Evolutionary conservation across 257 asterid species (phyloP).

Genomic region (Eucommia ulmoides): DNA sequence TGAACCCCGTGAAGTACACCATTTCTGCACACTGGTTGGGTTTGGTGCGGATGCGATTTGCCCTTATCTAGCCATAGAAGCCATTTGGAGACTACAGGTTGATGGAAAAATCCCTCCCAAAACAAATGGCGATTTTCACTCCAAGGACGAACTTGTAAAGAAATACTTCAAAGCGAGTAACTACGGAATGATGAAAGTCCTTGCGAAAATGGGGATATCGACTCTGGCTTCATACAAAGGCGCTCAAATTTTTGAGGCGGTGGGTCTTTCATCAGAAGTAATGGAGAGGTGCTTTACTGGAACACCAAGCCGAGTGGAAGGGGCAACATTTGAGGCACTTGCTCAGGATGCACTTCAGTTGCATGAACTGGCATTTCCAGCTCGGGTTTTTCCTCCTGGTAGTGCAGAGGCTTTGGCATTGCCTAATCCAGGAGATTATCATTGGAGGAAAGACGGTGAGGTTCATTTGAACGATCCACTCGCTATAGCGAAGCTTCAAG

Average conservation of each 20-base stretch:
- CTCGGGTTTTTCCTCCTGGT: constrained; percentile 74
- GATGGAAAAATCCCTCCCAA: constrained; percentile 97
- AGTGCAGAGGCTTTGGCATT: constrained; percentile 96
- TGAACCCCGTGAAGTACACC: constrained; percentile 99
- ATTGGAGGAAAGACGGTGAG: constrained; percentile 99
- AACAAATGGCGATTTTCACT: constrained; percentile 68
- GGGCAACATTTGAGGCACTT: constrained; percentile 94
- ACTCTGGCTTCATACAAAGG: constrained; percentile 98
- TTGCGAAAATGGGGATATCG: constrained; percentile 98
- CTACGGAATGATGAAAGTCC: constrained; percentile 99
- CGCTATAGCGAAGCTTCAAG: constrained; percentile 92
- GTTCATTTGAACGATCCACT: constrained; percentile 91
- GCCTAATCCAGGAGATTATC: constrained; percentile 96
- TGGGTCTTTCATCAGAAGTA: constrained; percentile 96
- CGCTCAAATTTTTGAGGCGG: constrained; percentile 99
- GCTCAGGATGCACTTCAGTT: constrained; percentile 74
- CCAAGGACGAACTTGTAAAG: constrained; percentile 77
- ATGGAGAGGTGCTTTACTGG: constrained; percentile 89
- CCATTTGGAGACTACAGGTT: constrained; percentile 89
- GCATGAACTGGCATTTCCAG: constrained; percentile 92
- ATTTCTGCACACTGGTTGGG: constrained; percentile 94
- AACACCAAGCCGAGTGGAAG: constrained; percentile 99
- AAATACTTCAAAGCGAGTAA: constrained; percentile 74
- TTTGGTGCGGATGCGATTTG: constrained; percentile 98
- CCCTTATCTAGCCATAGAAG: constrained; percentile 89